Base-by-base conservation (phyloP, 768 basidiomycete genomes). In the Serendipita vermifera region DNA sequence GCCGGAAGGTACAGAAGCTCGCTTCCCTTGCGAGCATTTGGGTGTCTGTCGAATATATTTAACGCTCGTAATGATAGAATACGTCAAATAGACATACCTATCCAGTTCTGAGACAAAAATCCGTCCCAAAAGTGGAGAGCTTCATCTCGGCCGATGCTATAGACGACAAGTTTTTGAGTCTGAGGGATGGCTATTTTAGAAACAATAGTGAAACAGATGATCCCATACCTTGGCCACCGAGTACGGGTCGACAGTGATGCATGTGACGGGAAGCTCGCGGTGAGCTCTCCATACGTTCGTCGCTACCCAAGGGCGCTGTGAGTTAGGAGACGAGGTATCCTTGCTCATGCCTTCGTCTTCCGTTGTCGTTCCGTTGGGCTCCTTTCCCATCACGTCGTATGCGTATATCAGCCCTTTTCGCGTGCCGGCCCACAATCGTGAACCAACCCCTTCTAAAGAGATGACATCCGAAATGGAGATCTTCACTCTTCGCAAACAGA, bases 231-330 rank as follows among this genome's bases (percentile, higher is more conserved):
- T 77, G 66, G 79, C 77, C n/a, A 91, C 78, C 35, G 85, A 82
- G 64, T 75, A 79, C 17, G 80, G 78, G 65, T 97, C 88, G 29
- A 87, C 82, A 14, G 73, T 68, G 22, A 92, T 64, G 62, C 72
- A 73, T 64, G 77, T 65, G 43, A 90, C 79, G 0, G 87, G 83
- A 57, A 83, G 63, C 57, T 69, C 66, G 76, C 73, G 17, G 66
- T 94, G 90, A 11, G 89, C 92, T 59, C 75, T 76, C 93, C 93
- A 97, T 35, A 75, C 74, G 66, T 96, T 97, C 58, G 85, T 88
- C 58, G 87, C 79, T 17, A 80, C 67, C 92, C 93, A 97, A 13
- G 92, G 91, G 58, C 75, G 76, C 17, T 73, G 68, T 5, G 5
- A 5, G 7, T 26, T 29, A 22, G 46, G 46, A 7, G 22, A 24